Evolutionary conservation across 345 rosid genomes (phyloP), one percentile per base, ranked within the genome.

Genomic region (Hibiscus syriacus): DNA sequence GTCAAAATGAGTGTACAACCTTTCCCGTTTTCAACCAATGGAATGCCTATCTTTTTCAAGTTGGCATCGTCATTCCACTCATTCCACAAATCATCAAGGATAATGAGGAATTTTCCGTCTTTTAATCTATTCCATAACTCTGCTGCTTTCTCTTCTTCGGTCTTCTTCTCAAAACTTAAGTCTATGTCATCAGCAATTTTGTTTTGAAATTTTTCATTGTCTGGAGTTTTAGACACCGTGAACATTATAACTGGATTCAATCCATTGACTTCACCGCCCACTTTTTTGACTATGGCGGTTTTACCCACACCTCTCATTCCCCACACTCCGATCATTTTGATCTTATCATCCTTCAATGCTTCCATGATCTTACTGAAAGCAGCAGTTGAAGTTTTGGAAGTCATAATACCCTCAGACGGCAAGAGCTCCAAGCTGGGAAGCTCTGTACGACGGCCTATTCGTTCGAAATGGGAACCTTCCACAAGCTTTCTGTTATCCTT

Each of bases 271-370:
- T 3, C 1, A 0, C 4, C 0, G 0, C 64, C 64, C 1, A 19
- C 46, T 9, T 59, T 2, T 0, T 0, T 34, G 9, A 59, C 64
- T 19, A 59, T 10, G 46, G 27, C 34, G 64, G 46, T 59, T 19
- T 34, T 59, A 2, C 64, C 64, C 64, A 59, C 64, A 45, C 64
- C 64, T 34, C 64, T 46, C 64, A 59, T 59, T 25, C 64, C 64
- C 46, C 64, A 59, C 0, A 59, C 64, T 34, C 64, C 64, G 1
- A 34, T 59, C 43, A 34, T 19, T 1, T 4, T 59, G 9, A 34
- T n/a, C 1, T 10, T 2, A 0, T 59, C 64, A 10, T 30, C 27
- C 27, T 59, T 19, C n/a, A 59, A 34, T 10, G 46, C 46, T 0
- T 59, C 9, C 27, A 59, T 34, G 45, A 59, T 34, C 46, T 19